Percentiles rank a stretch among this genome's conserved stretches.
These are phyloP conservation scores for Platismatia glauca DNA, from an alignment of 495 filamentous ascomycete species.

Conservation along the genomic window DNA sequence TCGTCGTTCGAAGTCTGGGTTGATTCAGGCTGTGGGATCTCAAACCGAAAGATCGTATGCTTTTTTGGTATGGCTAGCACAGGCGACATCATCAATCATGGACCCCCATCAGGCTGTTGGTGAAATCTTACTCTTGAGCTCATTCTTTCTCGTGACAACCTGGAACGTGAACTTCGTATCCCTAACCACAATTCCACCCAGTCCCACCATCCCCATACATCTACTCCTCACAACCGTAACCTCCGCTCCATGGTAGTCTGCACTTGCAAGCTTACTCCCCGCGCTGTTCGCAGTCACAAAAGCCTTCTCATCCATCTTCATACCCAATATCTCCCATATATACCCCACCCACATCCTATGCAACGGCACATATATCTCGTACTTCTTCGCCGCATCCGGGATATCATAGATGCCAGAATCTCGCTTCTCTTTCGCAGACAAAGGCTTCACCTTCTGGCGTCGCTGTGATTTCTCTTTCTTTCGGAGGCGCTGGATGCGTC, in stretches of 20 bases:
- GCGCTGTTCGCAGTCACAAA: slow-evolving; percentile 41
- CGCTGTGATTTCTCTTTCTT: slow-evolving; percentile 46
- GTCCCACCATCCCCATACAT: slow-evolving; percentile 72
- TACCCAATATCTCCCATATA: slow-evolving; percentile 62
- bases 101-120: not conserved
- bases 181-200: slow-evolving; percentile 76
- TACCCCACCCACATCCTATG: slow-evolving; percentile 75
- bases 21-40: slow-evolving; percentile 45
- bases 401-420: slow-evolving; percentile 62
- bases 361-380: slow-evolving; percentile 65
- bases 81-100: not conserved
- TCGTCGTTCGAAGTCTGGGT: slow-evolving; percentile 17
- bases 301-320: slow-evolving; percentile 36
- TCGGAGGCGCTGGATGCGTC: slow-evolving; percentile 49
- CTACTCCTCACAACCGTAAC: slow-evolving; percentile 74
- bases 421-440: slow-evolving; percentile 76
- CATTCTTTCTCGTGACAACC: slow-evolving; percentile 57
- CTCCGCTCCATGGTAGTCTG: slow-evolving; percentile 84
- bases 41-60: slow-evolving; percentile 73
- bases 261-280: slow-evolving; percentile 63
- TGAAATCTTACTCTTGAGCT: slow-evolving; percentile 48
- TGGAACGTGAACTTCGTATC: slow-evolving; percentile 84
- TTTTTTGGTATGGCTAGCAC: slow-evolving; percentile 70
- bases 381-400: slow-evolving; percentile 57
- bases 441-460: slow-evolving; percentile 59